These are phyloP conservation scores for Conidiobolus incongruus DNA, from an alignment of 371 early-diverging fungal genomes.

Conservation along the genomic window DNA sequence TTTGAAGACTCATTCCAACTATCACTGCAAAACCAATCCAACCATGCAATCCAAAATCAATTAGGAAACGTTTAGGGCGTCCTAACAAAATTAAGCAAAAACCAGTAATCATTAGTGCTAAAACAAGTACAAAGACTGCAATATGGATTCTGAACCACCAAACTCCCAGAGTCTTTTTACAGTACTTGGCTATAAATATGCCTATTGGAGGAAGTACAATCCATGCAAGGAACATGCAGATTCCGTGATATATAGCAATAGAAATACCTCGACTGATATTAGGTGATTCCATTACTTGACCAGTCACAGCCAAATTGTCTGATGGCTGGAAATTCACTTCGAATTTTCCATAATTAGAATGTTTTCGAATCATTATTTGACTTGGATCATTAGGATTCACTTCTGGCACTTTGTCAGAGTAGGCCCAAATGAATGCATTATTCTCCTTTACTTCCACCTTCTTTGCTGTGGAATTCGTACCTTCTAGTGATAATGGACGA, in stretches of 20 bases:
- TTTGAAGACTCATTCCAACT: background rate
- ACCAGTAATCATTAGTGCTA: background rate
- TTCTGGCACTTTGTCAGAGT: background rate
- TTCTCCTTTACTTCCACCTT: background rate
- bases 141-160: constrained; percentile 1
- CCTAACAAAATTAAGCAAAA: background rate
- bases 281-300: background rate
- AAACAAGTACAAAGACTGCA: background rate
- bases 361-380: background rate
- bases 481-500: background rate
- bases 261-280: background rate
- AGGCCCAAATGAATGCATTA: background rate
- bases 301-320: background rate
- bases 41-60: background rate
- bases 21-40: background rate
- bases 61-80: background rate
- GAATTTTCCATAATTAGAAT: background rate
- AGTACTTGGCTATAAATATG: constrained; percentile 1
- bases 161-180: background rate
- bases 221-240: constrained; percentile 3
- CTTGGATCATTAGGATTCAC: no score
- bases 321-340: background rate
- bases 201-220: background rate
- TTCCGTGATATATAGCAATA: background rate
- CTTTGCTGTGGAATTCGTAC: no score